These are phyloP conservation scores for Trametes elegans DNA, from an alignment of 768 basidiomycete genomes.

Conservation along the genomic window DNA sequence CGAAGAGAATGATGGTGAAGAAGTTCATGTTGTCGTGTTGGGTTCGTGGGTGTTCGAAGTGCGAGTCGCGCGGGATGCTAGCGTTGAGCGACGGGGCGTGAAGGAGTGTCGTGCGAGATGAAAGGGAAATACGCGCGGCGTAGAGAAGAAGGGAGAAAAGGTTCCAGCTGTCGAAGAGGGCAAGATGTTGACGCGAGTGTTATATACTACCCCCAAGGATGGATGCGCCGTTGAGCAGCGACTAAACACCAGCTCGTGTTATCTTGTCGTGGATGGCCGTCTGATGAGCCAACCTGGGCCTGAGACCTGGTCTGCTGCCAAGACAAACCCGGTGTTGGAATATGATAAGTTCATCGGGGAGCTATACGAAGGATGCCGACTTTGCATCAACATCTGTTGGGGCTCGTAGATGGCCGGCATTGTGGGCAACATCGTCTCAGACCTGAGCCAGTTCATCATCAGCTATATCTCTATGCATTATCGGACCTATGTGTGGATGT, in stretches of 20 bases:
- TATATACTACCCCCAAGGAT: background rate
- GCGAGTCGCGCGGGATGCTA: conserved; percentile 5
- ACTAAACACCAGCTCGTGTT: no score
- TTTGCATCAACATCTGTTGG: no score
- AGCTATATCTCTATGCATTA: no score
- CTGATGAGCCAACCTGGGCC: background rate
- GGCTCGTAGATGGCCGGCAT: no score
- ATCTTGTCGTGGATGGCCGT: background rate
- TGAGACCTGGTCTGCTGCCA: no score
- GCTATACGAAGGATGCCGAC: no score
- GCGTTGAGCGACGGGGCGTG: conserved; percentile 9
- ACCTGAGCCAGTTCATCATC: no score
- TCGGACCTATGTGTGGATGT: no score
- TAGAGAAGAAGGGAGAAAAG: conserved; percentile 8
- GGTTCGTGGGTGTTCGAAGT: background rate
- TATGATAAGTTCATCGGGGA: no score
- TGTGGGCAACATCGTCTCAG: no score
- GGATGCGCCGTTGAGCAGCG: background rate
- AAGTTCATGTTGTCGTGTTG: conserved; percentile 32
- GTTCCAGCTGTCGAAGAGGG: conserved; percentile 16
- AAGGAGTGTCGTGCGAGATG: background rate
- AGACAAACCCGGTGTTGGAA: no score
- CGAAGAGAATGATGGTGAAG: conserved; percentile 30
- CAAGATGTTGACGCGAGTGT: background rate
- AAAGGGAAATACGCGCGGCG: conserved; percentile 16